Evolutionary conservation across 208 protist genomes (phyloP), one percentile per base, ranked within the genome.

Genomic region (Acanthamoeba sp.): DNA sequence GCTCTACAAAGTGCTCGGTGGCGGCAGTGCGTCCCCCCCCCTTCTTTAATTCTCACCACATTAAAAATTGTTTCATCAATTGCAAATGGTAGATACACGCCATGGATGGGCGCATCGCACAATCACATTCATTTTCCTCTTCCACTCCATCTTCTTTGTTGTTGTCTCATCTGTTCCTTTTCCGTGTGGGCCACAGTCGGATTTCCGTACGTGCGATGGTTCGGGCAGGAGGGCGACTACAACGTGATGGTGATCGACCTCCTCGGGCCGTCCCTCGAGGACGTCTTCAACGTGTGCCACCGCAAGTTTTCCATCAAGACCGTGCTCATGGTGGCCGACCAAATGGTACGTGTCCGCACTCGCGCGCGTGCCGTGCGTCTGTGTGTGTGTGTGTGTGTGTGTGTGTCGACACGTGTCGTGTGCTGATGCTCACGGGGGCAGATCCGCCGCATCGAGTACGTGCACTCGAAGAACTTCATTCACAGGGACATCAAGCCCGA

Each of bases 221-320:
- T 97, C 95, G 99, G 99, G 2, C 71, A 97, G 7, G 98, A 99
- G 52, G 99, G 98, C 1, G 98, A 99, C 57, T 99, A 99, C 95
- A 99, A 99, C 91, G 98, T 99, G 20, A 98, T 99, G 97, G 99
- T 99, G 34, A 99, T 99, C 96, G 99, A 99, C 73, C 96, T 99
- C 16, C 97, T 99, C 0, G 99, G 99, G 0, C 99, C 99, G 18
- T 98, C 97, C 76, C 96, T 99, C 18, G 99, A 99, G 93, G 99
- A 99, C 94, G 95, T 99, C 10, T 99, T 99, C 94, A 98, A 98
- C 50, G 97, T 98, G 76, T 98, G 97, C 96, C 91, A 94, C 59
- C 92, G 97, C 40, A 96, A 94, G 50, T 99, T 99, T 94, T 98
- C 97, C 36, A 95, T 99, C 32, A 99, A 99, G 96, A 99, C 99